Conservation (phyloP, 768 basidiomycete species). For the Thelephora ganbajun region DNA sequence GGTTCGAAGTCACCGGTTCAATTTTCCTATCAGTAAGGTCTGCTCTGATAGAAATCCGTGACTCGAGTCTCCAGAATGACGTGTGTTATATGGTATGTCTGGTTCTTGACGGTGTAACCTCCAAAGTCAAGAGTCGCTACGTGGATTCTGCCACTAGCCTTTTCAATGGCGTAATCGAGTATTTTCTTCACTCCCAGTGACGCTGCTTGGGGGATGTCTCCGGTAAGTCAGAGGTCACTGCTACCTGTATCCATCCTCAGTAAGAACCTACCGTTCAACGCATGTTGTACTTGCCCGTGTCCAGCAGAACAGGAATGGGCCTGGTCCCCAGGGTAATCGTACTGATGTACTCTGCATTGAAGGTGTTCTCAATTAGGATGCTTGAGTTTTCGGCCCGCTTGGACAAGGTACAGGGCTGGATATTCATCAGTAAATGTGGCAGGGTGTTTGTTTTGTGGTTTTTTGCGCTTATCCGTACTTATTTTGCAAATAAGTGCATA, state of each 20-base stretch:
- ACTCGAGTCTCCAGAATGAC: no score
- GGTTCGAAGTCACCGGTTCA: conserved; percentile 49
- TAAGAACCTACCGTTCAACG: conserved; percentile 1
- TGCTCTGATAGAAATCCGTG: no score
- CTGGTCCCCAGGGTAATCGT: conserved; percentile 57
- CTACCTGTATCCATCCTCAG: conserved; percentile 20
- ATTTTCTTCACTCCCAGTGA: conserved; percentile 43
- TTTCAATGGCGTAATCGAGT: conserved; percentile 57
- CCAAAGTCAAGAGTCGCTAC: conserved; percentile 39
- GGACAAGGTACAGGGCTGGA: conserved; percentile 4
- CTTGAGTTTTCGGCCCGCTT: conserved; percentile 8
- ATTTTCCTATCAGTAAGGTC: conserved; percentile 37
- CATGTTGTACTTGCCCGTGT: conserved; percentile 54
- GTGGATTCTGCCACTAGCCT: conserved; percentile 45
- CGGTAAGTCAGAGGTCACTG: conserved; percentile 64
- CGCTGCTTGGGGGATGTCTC: conserved; percentile 30
- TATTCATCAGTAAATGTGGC: no score
- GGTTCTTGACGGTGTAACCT: conserved; percentile 42
- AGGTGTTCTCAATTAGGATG: conserved; percentile 43
- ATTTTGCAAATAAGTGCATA: no score
- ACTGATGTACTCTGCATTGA: conserved; percentile 59
- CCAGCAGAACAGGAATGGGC: conserved; percentile 46
- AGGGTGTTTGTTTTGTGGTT: no score
- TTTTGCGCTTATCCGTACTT: no score
- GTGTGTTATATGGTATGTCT: conserved; percentile 16